These are phyloP conservation scores for Leccinum imitatum DNA, from an alignment of 768 basidiomycete species.

Conservation along the genomic window DNA sequence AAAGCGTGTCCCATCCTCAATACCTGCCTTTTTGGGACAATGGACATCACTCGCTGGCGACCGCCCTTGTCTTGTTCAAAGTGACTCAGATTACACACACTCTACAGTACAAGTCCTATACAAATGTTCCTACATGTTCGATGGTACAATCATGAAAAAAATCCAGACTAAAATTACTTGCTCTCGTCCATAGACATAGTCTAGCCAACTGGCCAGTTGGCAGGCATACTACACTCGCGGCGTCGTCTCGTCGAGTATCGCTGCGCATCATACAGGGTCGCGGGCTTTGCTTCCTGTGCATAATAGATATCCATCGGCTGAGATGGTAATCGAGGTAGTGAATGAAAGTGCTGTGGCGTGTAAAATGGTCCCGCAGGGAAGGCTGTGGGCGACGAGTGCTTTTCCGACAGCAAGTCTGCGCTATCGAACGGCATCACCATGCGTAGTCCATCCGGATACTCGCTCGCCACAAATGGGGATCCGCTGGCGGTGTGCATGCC, in stretches of 20 bases:
- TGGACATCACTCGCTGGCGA: constrained; percentile 17
- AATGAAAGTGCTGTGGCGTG: constrained; percentile 21
- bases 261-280: constrained; percentile 13
- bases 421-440: constrained; percentile 28
- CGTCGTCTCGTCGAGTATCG: constrained; percentile 16
- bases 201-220: constrained; percentile 38
- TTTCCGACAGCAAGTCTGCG: constrained; percentile 14
- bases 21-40: constrained; percentile 37
- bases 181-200: constrained; percentile 2
- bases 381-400: constrained; percentile 1
- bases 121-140: constrained; percentile 18
- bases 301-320: constrained; percentile 18
- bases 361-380: constrained; percentile 18
- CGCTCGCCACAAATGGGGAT: constrained; percentile 31
- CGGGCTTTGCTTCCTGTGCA: constrained; percentile 17
- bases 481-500: constrained; percentile 33
- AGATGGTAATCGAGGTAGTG: constrained; percentile 27
- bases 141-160: constrained; percentile 14
- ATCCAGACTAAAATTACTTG: not conserved
- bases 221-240: constrained; percentile 41
- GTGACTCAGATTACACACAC: constrained; percentile 12
- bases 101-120: constrained; percentile 11
- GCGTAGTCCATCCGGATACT: constrained; percentile 18
- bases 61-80: constrained; percentile 21
- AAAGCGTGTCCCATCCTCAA: constrained; percentile 34